Evolutionary conservation across 1,284 basidiomycete genomes (phyloP), one percentile per base, ranked within the genome.

Genomic region (Trichosporon faecale): DNA sequence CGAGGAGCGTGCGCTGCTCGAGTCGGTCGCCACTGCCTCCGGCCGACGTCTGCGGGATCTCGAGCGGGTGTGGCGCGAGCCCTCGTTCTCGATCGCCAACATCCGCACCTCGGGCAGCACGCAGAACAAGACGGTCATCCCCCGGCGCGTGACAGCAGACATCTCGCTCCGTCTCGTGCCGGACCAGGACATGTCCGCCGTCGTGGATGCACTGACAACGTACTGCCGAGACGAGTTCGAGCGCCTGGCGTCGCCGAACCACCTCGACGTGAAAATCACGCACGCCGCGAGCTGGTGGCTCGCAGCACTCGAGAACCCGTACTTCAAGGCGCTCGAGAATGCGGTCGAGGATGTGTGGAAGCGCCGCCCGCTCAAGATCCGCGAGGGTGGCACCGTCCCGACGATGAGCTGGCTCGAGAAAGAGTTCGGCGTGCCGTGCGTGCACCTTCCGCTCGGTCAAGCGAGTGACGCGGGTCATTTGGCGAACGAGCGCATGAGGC

Each of bases 241-340:
- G 21, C 79, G 75, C 3, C 84, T 95, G 9, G 79, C 85, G 27
- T 91, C 91, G 0, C 88, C 90, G 0, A 96, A 96, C 80, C 82
- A 82, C 44, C 84, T 95, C n/a, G 85, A 89, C 71, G 91, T 95
- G 65, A 86, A 85, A 31, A 89, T 98, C 65, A 90, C 92, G 63
- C 92, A 94, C 73, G 90, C 88, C 0, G 95, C 94, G 0, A 91
- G 95, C 77, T 99, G 95, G 95, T 99, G 96, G 96, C 86, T 98
- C 0, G 94, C 95, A 0, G 89, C 91, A 64, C 86, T 94, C 31
- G 88, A 93, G 66, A 90, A 90, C 71, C 86, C 87, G 2, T 96
- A 92, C 88, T 94, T 95, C 85, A 87, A 89, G 74, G 90, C 91
- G 0, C 86, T 98, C 23, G 92, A 94, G 79, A 85, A 86, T 49